Evolutionary conservation across 164 flowering plant genomes (phyloP), one percentile per base, ranked within the genome.

Genomic region (Warburgia ugandensis): DNA sequence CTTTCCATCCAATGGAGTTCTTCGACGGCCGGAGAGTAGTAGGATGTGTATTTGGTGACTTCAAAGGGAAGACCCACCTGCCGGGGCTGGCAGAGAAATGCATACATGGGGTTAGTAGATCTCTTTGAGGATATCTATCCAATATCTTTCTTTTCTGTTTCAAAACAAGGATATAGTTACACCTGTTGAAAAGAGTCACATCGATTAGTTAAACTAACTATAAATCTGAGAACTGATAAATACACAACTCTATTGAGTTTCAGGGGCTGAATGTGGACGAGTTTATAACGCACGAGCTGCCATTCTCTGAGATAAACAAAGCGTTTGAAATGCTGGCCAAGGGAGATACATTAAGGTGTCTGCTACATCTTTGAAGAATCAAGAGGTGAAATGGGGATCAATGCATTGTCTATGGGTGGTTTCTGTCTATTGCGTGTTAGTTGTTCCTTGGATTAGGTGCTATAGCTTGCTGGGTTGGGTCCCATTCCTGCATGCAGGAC

Each of bases 1-100:
- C 87, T 3, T 48, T 85, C n/a, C 94, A 82, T 63, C 94, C 94
- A 10, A 85, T 85, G 94, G 94, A 82, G 59, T 45, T 85, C 21
- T 82, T 85, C 27, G 65, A 66, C 23, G 94, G 94, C 1, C 59
- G 85, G 35, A 66, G 50, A 29, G 64, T 85, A 5, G 61, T 68
- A 0, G 89, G 61, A 6, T 70, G 78, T 7, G 55, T 68, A 17
- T 84, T 84, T 44, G 94, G 94, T 20, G 86, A 71, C 66, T 84
- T 80, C 77, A 84, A 80, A 58, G 80, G 80, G 9, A 81, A 77
- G 58, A 55, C 76, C 44, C 86, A 84, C 25, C 62, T 84, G 35
- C 94, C 88, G 28, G 40, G 26, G 14, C 62, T 85, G 42, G 89
- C 76, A 29, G 28, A 53, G n/a, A 57, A 66, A 45, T 80, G 86